Percentiles rank a stretch among this genome's conserved stretches.
Conservation (phyloP, 2,329 filamentous ascomycete genomes). For the Ceratocystis colombiana region DNA sequence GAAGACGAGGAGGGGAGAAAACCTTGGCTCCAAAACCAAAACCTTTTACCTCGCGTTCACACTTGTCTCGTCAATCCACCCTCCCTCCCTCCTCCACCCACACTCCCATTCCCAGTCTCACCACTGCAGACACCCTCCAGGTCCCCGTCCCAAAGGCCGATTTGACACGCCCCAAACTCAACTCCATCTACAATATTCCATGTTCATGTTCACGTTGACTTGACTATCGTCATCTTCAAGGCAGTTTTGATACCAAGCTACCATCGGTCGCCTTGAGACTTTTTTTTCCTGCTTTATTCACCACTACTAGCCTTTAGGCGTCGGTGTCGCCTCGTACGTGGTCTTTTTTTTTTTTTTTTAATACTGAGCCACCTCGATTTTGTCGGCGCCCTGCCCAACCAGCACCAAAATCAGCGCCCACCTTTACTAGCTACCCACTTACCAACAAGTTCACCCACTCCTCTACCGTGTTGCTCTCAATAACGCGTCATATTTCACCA, state of each 20-base stretch:
- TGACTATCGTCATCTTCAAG: slow-evolving; percentile 20
- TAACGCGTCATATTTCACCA: slow-evolving; percentile 16
- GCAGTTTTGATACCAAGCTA: background rate
- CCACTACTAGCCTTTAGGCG: slow-evolving; percentile 4
- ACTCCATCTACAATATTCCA: slow-evolving; percentile 18
- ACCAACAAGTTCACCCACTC: background rate
- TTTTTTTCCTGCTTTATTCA: slow-evolving; percentile 4
- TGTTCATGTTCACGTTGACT: slow-evolving; percentile 5
- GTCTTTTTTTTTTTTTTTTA: background rate
- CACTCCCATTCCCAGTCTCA: slow-evolving; percentile 26
- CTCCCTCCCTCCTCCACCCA: slow-evolving; percentile 25
- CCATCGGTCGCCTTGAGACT: background rate
- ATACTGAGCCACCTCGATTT: slow-evolving; percentile 11
- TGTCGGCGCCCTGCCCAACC: slow-evolving; percentile 12
- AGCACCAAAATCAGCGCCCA: background rate
- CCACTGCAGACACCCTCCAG: slow-evolving; percentile 26
- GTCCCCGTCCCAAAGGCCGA: slow-evolving; percentile 22
- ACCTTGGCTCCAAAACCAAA: slow-evolving; percentile 18
- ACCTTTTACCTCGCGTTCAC: slow-evolving; percentile 16
- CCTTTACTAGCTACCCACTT: background rate
- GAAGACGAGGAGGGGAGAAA: slow-evolving; percentile 19
- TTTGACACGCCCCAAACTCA: slow-evolving; percentile 25
- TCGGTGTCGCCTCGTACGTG: slow-evolving; percentile 2
- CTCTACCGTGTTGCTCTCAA: slow-evolving; percentile 10
- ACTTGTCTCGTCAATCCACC: slow-evolving; percentile 22